A percentile compares a stretch with the other conserved stretches of the same genome.
These are phyloP conservation scores for Pythium rhizo-oryzae DNA, from an alignment of 352 stramenopile genomes.

Conservation along the genomic window DNA sequence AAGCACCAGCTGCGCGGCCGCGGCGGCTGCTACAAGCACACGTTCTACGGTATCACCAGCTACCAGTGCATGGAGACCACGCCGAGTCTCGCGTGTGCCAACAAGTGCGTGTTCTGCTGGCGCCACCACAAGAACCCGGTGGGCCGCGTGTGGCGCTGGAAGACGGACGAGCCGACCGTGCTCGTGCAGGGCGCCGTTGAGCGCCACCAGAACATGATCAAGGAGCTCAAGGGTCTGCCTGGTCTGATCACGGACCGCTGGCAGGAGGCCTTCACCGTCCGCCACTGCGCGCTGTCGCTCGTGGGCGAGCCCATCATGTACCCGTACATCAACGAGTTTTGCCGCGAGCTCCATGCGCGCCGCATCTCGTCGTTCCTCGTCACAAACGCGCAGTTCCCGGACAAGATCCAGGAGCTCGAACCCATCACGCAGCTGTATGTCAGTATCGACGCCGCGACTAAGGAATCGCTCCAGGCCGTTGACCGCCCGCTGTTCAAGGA, in stretches of 20 bases:
- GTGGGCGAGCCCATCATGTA: conserved; percentile 99
- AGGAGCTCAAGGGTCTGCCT: conserved; percentile 95
- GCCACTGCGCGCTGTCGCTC: conserved; percentile 97
- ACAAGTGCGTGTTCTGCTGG: conserved; percentile 99
- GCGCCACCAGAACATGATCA: conserved; percentile 93
- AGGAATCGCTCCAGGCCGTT: conserved; percentile 95
- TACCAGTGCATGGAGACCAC: conserved; percentile 99
- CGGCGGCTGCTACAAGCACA: conserved; percentile 99
- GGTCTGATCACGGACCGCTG: conserved; percentile 95
- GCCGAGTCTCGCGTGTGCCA: conserved; percentile 96
- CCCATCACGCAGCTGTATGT: conserved; percentile 99
- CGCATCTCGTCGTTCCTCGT: conserved; percentile 98
- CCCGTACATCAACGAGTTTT: conserved; percentile 97
- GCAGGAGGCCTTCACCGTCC: conserved; percentile 95
- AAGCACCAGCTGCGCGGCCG: conserved; percentile 98
- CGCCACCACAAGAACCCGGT: conserved; percentile 99
- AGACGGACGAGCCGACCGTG: conserved; percentile 95
- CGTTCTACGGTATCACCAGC: conserved; percentile 99
- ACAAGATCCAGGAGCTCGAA: conserved; percentile 94
- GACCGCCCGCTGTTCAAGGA: conserved; percentile 97
- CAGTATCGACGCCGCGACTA: conserved; percentile 97
- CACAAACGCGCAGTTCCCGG: conserved; percentile 98
- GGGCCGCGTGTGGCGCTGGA: conserved; percentile 97
- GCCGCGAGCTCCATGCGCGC: conserved; percentile 94
- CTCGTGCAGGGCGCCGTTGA: conserved; percentile 95